These are phyloP conservation scores for Blastobotrys americana DNA, from an alignment of 805 yeast genomes.

Conservation along the genomic window DNA sequence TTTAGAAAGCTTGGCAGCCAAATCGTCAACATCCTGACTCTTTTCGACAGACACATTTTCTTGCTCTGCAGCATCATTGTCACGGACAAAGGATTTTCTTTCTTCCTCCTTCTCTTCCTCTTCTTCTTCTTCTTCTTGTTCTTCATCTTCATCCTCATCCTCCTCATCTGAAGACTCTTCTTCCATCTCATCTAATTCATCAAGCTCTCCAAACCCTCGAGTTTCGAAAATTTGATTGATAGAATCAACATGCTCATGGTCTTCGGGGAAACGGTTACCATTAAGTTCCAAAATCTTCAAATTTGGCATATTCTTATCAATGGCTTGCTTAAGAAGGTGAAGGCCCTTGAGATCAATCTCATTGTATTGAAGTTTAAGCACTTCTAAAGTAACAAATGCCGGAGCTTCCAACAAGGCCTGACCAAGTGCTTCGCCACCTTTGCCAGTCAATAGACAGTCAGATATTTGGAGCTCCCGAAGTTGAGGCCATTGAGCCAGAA, in stretches of 20 bases:
- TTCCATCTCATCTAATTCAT: conserved; percentile 92
- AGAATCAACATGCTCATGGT: conserved; percentile 57
- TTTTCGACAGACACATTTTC: conserved; percentile 37
- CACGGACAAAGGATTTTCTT: conserved; percentile 42
- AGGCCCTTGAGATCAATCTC: conserved; percentile 70
- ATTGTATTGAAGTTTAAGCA: conserved; percentile 75
- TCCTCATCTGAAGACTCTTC: conserved; percentile 67
- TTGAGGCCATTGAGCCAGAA: conserved; percentile 54
- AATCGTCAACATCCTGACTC: conserved; percentile 45
- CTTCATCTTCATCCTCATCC: conserved; percentile 54
- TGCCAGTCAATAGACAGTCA: conserved; percentile 77
- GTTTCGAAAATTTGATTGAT: conserved; percentile 58
- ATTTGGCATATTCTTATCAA: conserved; percentile 49
- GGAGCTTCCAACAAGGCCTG: conserved; percentile 29
- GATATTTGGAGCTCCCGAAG: conserved; percentile 76
- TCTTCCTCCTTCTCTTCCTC: conserved; percentile 52
- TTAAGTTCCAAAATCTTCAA: conserved; percentile 72
- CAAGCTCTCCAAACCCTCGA: conserved; percentile 75
- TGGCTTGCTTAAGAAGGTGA: conserved; percentile 47
- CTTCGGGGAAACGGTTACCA: conserved; percentile 91
- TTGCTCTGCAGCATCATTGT: conserved; percentile 36
- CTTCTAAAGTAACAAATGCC: conserved; percentile 39
- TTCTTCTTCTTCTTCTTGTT: conserved; percentile 51
- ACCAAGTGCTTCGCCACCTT: conserved; percentile 59
- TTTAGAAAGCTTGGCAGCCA: conserved; percentile 54